These are phyloP conservation scores for Lepidium sativum DNA, from an alignment of 345 rosid species.

Conservation along the genomic window DNA sequence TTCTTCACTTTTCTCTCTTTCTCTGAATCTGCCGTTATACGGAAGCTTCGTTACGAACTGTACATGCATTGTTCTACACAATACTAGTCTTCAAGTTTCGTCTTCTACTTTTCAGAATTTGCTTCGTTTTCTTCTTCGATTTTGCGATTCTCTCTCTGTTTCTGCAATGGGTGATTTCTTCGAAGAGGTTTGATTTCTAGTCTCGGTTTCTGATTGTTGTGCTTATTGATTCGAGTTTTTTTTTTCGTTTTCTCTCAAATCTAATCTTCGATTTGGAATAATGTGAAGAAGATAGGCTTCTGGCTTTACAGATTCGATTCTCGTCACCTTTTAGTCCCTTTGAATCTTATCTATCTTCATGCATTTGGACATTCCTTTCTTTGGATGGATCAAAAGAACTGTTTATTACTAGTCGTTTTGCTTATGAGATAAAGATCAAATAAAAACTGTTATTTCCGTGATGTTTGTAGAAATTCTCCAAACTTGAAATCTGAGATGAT, in stretches of 20 bases:
- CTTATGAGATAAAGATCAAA: not conserved
- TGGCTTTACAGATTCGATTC: not conserved
- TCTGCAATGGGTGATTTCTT: conserved; percentile 11
- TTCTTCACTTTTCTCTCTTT: not conserved
- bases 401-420: not conserved
- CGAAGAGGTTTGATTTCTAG: conserved; percentile 10
- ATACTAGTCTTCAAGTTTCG: not conserved
- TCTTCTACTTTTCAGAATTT: conserved; percentile 16
- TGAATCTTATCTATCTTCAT: not conserved
- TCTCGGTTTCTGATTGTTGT: not conserved
- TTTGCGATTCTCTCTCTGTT: not conserved
- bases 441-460: no score
- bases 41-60: not conserved
- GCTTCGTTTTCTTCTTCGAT: not conserved
- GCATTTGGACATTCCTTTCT: not conserved
- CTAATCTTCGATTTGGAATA: not conserved
- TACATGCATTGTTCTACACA: conserved; percentile 21
- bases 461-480: no score
- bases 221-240: not conserved
- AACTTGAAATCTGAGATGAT: not conserved
- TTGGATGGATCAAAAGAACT: not conserved
- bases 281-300: not conserved
- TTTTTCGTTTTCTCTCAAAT: not conserved
- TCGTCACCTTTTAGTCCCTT: not conserved
- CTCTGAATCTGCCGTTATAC: conserved; percentile 8